Conservation (phyloP, 2,329 filamentous ascomycete genomes). For the Penicillium sp. region DNA sequence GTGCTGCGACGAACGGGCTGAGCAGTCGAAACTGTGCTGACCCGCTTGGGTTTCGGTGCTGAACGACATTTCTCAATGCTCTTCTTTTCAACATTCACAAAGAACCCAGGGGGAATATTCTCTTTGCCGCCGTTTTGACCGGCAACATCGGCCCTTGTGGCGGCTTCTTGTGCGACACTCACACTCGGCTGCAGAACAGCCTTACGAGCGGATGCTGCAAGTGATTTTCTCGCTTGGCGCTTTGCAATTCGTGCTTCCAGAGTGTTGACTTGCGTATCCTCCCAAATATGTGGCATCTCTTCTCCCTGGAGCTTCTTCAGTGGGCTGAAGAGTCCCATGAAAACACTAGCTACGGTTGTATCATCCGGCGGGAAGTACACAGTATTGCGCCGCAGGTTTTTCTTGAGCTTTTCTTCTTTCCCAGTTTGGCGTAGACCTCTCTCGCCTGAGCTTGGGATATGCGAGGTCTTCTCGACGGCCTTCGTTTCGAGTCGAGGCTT, state of each 20-base stretch:
- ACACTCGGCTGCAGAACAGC: constrained; percentile 49
- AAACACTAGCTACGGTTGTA: constrained; percentile 41
- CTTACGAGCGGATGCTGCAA: constrained; percentile 29
- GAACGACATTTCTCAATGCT: not conserved
- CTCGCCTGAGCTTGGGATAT: constrained; percentile 15
- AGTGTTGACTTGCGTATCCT: constrained; percentile 28
- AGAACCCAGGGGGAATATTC: constrained; percentile 55
- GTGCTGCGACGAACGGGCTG: constrained; percentile 10
- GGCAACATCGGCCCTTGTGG: constrained; percentile 45
- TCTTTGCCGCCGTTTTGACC: constrained; percentile 61
- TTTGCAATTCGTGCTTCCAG: constrained; percentile 38
- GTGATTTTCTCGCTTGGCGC: constrained; percentile 26
- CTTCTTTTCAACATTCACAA: constrained; percentile 20
- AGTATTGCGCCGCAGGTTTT: constrained; percentile 35
- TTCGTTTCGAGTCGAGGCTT: constrained; percentile 8
- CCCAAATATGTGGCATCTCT: constrained; percentile 1
- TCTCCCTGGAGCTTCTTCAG: constrained; percentile 27
- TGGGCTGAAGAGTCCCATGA: constrained; percentile 46
- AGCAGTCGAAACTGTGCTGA: constrained; percentile 5
- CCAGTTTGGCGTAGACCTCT: not conserved
- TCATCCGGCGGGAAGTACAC: constrained; percentile 45
- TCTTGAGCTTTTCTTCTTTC: constrained; percentile 26
- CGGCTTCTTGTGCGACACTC: constrained; percentile 41
- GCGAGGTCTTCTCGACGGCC: constrained; percentile 13
- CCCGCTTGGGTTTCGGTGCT: not conserved